Base-by-base conservation (phyloP, 176 grass and related monocot species). In the Lolium perenne region DNA sequence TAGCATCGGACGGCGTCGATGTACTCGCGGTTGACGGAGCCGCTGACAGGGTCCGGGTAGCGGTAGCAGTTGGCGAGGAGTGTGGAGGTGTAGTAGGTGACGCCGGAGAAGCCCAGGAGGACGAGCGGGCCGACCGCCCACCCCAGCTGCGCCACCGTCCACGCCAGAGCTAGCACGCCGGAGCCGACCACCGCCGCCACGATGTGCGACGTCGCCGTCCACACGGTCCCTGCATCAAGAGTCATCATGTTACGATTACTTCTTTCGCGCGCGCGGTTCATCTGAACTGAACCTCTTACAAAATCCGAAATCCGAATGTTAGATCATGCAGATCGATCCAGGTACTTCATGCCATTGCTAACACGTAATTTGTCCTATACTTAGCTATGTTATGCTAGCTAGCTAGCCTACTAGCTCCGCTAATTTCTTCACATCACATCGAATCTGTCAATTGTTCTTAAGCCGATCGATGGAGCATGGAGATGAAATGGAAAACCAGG, bases 131-230 rank as follows among this genome's bases (percentile, higher is more conserved):
- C 97, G 1, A 93, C 85, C 23, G 91, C 82, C 97, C 97, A 99
- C 1, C 97, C 97, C 20, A 99, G 82, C 76, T 99, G 97, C 48
- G 97, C 97, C 64, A 99, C 88, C 56, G 94, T 99, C 97, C 97
- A 99, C 38, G 97, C 88, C 21, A 99, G 90, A 10, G 97, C 97
- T 0, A 99, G 89, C 71, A 94, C 92, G 23, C 97, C 97, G 45
- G 97, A 99, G 5, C 94, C 97, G 10, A 96, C 89, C 79, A 99
- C 92, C 32, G 94, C 97, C 17, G 97, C 97, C 3, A 87, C 94
- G 73, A 99, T 99, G 88, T 99, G 97, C 3, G 92, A 83, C 51
- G 92, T 91, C 63, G 97, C 97, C 15, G 94, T 92, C 97, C 97
- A 99, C 82, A 99, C 88, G 8, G 97, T 99, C 79, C 97, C 97